Base-by-base conservation (phyloP, 257 asterid species). In the Anisodus acutangulus region DNA sequence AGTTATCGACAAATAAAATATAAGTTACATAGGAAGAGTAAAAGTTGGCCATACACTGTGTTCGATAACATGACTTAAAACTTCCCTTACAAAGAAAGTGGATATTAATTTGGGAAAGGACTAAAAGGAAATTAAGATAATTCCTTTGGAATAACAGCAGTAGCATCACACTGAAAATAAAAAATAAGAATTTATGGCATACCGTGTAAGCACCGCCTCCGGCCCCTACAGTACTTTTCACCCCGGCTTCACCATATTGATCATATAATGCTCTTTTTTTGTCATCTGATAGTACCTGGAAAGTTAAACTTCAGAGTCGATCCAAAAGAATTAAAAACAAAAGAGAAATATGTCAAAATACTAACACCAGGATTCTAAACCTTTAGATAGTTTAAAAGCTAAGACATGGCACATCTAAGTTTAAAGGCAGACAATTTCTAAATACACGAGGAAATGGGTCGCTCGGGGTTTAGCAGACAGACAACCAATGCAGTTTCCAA, bases 281-380 rank as follows among this genome's bases (percentile, higher is more conserved):
- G 92, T 97, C 99, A 88, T 97, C 99, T 91, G 98, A 97, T 90
- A 95, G 92, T 90, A 97, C 96, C 99, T 97, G 97, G 93, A 82
- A 92, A 87, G 82, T 74, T 83, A 82, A 70, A 87, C 88, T 88
- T 91, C 91, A 91, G 90, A 68, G 85, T 86, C 70, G 84, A 49
- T 86, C 80, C 80, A 82, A 81, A 62, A 84, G 78, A 64, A 64
- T 66, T 57, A 72, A 64, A 41, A 58, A 19, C n/a, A 55, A n/a
- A 59, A 49, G 79, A 51, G 72, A 83, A 63, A 45, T 15, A 47
- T 0, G 15, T 78, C 31, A 78, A 78, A 12, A 78, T 53, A 31
- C 9, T 78, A 31, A 78, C 49, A 78, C 26, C 66, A 3, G 41
- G 66, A 78, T 78, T 53, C 82, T 37, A 53, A 31, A 41, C 55